Base-by-base conservation (phyloP, 345 rosid genomes). In the Sisymbrium altissimum region DNA sequence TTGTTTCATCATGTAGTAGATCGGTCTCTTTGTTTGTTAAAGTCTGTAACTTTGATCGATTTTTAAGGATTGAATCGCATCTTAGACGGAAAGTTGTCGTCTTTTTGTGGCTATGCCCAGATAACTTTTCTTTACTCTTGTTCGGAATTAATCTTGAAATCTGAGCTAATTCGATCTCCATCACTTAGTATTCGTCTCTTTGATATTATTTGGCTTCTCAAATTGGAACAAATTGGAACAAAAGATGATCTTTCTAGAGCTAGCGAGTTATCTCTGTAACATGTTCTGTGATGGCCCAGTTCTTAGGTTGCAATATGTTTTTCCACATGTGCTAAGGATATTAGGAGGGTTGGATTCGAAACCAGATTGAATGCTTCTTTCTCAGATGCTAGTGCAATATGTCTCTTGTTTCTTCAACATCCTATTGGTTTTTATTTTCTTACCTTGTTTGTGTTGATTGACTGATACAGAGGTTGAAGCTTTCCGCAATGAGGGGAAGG, bases 401-500 rank as follows among this genome's bases (percentile, higher is more conserved):
- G 3, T 50, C 15, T 38, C 41, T 19, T 27, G n/a, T 50, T 50
- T 39, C 32, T 50, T 48, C 3, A 38, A 35, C 35, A 5, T 27
- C 12, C 33, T 7, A 36, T 35, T 11, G 9, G 41, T 43, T 13
- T 25, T 46, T 9, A 6, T 57, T 9, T 66, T 38, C 61, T 57
- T 5, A 29, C 11, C 17, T 9, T 2, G 19, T 14, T 58, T 59
- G 39, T 52, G 68, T 52, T 44, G 23, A 23, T 54, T 66, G 36
- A 18, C 25, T 23, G 55, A 52, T 40, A 15, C 10, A 68, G 55
- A 61, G 33, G 25, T 49, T 68, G 69, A 21, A 68, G 64, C 39
- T 52, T 61, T 33, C 7, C 3, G 35, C 48, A 81, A 95, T 95
- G 99, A 89, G 96, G 68, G 91, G 96, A 66, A 85, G 97, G 74